Base-by-base conservation (phyloP, 805 yeast genomes). In the Candida golubevii region DNA sequence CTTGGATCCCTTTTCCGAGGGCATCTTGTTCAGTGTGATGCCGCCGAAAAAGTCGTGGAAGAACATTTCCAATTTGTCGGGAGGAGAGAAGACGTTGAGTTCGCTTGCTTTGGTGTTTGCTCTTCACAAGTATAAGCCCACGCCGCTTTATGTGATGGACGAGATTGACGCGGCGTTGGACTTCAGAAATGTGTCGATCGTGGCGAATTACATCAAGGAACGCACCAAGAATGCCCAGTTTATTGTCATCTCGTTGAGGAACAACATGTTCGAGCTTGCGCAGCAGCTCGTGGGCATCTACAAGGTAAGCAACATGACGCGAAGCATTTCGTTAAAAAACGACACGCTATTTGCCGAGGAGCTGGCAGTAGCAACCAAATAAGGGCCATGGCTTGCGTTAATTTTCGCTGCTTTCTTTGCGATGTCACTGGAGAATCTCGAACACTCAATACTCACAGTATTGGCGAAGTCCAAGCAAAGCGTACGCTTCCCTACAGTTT, bases 21-120 rank as follows among this genome's bases (percentile, higher is more conserved):
- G 99, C 29, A 90, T 93, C 33, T 69, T 90, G 35, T 93, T 93
- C 64, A 86, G 96, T 63, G 99, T 93, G 6, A 93, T 93, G 99
- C 99, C 99, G 1, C 99, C 99, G 0, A 91, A 89, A 68, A 93
- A 93, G 63, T 83, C 95, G 33, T 93, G 99, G 99, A 85, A 86
- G 60, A 93, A 93, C 57, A 93, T 93, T 42, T 81, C 96, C 14
- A 93, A 93, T 58, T 68, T 93, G 45, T 89, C 97, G 2, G 99
- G 99, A 53, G 99, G 99, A 51, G 99, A 93, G 58, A 93, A 93
- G 66, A 93, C 99, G 0, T 75, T 93, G 50, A 85, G 96, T 56
- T 91, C 98, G 0, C 73, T 93, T 57, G 98, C 99, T 0, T 72
- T 93, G 54, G 99, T 93, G 3, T 93, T 93, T 74, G 98, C 99